These are phyloP conservation scores for Dictyostelium citrinum DNA, from an alignment of 78 protist species.

Conservation along the genomic window DNA sequence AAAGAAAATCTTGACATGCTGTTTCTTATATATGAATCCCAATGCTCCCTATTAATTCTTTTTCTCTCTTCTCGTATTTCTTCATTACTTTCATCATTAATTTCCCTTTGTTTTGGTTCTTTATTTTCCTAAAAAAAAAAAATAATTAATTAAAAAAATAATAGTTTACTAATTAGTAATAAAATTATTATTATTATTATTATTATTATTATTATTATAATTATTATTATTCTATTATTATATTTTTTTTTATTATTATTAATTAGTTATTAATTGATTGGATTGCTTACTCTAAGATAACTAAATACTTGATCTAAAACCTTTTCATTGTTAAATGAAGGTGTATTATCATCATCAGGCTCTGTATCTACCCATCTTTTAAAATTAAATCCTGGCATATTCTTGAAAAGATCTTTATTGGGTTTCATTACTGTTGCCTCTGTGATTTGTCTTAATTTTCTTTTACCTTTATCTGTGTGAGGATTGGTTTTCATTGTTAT, in stretches of 20 bases:
- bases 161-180: no score
- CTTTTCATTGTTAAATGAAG: background rate
- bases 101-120: no score
- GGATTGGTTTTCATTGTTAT: background rate
- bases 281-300: background rate
- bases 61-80: background rate
- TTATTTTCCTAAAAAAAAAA: no score
- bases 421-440: background rate
- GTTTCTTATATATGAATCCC: background rate
- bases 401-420: background rate
- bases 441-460: constrained; percentile 1
- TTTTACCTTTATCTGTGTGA: background rate
- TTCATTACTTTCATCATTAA: no score
- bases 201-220: no score
- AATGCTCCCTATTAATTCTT: background rate
- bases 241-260: background rate
- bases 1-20: background rate
- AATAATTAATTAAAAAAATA: no score
- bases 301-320: background rate
- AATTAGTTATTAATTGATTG: background rate
- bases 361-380: no score
- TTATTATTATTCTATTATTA: background rate
- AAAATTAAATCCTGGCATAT: no score
- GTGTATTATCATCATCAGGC: no score
- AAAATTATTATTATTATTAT: no score